Evolutionary conservation across 2,329 filamentous ascomycete genomes (phyloP).

Genomic region (Aureobasidium sp.): DNA sequence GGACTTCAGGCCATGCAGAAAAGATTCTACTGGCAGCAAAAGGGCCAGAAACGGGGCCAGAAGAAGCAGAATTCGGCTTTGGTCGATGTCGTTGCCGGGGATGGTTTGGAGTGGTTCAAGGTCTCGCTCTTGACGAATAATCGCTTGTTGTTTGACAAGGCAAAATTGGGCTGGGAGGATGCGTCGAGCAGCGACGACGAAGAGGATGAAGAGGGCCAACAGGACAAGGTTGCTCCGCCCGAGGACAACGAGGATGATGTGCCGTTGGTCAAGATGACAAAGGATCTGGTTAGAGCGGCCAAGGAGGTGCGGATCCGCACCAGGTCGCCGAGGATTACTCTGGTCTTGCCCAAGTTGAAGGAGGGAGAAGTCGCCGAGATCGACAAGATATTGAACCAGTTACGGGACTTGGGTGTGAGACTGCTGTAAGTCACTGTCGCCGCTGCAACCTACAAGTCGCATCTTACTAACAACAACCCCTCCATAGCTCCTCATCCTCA

Average conservation of each 20-base stretch:
- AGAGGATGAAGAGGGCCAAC: conserved; percentile 33
- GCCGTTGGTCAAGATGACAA: conserved; percentile 54
- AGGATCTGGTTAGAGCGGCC: conserved; percentile 52
- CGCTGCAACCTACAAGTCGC: no score
- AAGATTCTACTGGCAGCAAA: conserved; percentile 42
- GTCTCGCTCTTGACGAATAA: conserved; percentile 55
- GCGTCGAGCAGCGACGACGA: conserved; percentile 43
- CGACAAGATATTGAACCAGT: conserved; percentile 49
- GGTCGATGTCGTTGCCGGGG: conserved; percentile 58
- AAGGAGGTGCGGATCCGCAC: conserved; percentile 52
- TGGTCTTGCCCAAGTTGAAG: conserved; percentile 55
- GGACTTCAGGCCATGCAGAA: conserved; percentile 53
- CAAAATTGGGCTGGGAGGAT: conserved; percentile 59
- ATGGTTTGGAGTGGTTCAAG: conserved; percentile 61
- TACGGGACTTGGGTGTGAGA: conserved; percentile 44
- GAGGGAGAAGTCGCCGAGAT: conserved; percentile 47
- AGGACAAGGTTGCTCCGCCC: conserved; percentile 21
- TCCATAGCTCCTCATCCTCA: conserved; percentile 20
- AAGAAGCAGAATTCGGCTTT: conserved; percentile 44
- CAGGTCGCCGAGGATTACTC: conserved; percentile 50
- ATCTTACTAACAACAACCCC: neutral
- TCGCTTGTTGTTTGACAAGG: conserved; percentile 59
- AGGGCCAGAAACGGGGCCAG: conserved; percentile 19
- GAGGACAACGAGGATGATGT: conserved; percentile 49
- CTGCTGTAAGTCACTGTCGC: conserved; percentile 20